Base-by-base conservation (phyloP, 306 rosid species). In the Quercus rubra region DNA sequence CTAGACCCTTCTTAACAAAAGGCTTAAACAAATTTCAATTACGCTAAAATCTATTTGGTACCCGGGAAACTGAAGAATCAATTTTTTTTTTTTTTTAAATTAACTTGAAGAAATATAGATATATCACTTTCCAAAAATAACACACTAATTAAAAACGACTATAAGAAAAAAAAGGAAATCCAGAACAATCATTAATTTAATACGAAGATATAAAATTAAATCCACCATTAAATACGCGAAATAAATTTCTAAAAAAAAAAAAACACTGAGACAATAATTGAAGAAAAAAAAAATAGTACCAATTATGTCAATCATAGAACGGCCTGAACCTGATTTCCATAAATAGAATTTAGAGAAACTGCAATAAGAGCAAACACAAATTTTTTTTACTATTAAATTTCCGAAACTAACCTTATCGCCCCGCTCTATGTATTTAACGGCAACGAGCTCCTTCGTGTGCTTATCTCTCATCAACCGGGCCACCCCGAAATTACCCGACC, bases 391-490 rank as follows among this genome's bases (percentile, higher is more conserved):
- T 41, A 5, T 0, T 6, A 49, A 55, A 67, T 77, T 77, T 52
- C 66, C 57, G 52, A 78, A 62, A 62, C 84, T 35, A 74, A 92
- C 99, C 97, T 91, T 94, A 67, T 88, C 92, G 6, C 99, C 99
- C 54, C 99, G 92, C 81, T 92, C 93, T 80, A 92, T 91, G 70
- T 94, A 94, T 82, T 94, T 92, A 55, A 94, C 97, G 68, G 99
- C 99, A 18, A 94, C 93, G 54, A 92, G 97, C 71, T 92, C 97
- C 78, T 80, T 86, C 63, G 97, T 90, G 69, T 83, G 97, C 83
- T 86, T 92, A 63, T 94, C 99, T 21, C 86, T 88, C 99, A 94
- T 92, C 52, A 94, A 82, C 91, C 97, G 90, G 0, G 99, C 97
- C 3, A 94, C 90, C 8, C 92, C 98, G 83, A 94, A 94, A 80